Base-by-base conservation (phyloP, 2,329 filamentous ascomycete species). In the Septoria linicola region DNA sequence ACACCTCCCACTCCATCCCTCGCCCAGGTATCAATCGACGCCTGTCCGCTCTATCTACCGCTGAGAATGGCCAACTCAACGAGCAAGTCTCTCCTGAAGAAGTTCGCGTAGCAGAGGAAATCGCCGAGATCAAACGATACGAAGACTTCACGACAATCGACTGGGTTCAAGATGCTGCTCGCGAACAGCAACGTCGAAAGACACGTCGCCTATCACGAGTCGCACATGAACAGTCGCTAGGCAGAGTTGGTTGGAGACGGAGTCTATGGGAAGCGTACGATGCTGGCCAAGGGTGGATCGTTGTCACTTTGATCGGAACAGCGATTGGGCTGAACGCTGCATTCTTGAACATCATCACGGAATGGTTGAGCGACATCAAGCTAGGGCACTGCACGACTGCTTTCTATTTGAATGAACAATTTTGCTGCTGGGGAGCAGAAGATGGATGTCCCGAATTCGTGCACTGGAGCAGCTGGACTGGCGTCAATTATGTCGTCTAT, bases 141-240 rank as follows among this genome's bases (percentile, higher is more conserved):
- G 93, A 83, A 80, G 93, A 99, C 73, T 99, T 99, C 69, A 96
- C 91, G 4, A 99, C 93, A 1, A 93, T 93, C 80, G 93, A 99
- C 72, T 99, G 93, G 93, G 92, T 99, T 0, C 92, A 99, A 70
- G 93, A 99, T 80, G 91, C 92, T 8, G 87, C 90, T 27, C 86
- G 91, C 58, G 93, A 96, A 70, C 89, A 95, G 68, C 76, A 88
- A 40, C 83, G 91, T 49, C 83, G 92, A 55, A 88, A 88, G 63
- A 80, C 87, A 41, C 80, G 87, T 61, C 81, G 88, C 64, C 85
- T 83, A 68, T 83, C 85, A 63, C 83, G 85, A 5, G 83, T 81
- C 2, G 84, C 85, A 34, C 83, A 88, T 55, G 87, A 88, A 70
- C 84, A 89, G 57, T 78, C 82, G 48, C 76, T 80, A 53, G 80